These are phyloP conservation scores for Colletotrichum liaoningense DNA, from an alignment of 2,329 filamentous ascomycete species.

Conservation along the genomic window DNA sequence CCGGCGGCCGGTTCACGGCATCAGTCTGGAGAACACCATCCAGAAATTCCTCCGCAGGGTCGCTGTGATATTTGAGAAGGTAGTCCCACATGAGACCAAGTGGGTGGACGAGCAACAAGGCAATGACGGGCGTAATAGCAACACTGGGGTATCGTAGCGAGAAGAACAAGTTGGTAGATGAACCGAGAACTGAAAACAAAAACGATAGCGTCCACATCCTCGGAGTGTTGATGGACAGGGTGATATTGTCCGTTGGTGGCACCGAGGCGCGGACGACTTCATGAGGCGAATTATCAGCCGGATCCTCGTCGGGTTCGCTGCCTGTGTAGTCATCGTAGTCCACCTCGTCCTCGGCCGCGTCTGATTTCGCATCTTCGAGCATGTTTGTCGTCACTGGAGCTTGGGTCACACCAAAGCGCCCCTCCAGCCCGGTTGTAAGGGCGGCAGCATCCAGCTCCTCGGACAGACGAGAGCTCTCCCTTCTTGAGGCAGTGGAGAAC, in stretches of 20 bases:
- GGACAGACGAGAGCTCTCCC: constrained; percentile 52
- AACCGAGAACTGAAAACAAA: constrained; percentile 83
- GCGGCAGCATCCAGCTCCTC: constrained; percentile 63
- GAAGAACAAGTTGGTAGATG: constrained; percentile 89
- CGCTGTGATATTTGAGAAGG: constrained; percentile 62
- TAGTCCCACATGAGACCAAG: constrained; percentile 85
- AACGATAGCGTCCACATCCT: constrained; percentile 89
- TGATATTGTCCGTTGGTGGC: constrained; percentile 78
- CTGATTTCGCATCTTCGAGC: constrained; percentile 49
- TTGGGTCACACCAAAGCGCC: constrained; percentile 64
- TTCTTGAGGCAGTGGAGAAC: constrained; percentile 45
- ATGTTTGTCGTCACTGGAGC: constrained; percentile 58
- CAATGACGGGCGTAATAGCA: constrained; percentile 89
- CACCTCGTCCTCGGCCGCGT: constrained; percentile 37
- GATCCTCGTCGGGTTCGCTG: constrained; percentile 58
- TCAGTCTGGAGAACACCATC: constrained; percentile 44
- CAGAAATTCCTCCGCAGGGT: constrained; percentile 50
- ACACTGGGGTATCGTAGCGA: constrained; percentile 91
- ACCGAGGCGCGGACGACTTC: constrained; percentile 85
- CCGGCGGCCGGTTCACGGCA: neutral
- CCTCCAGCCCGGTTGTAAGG: constrained; percentile 64
- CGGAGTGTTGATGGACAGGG: constrained; percentile 86
- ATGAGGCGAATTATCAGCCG: constrained; percentile 79
- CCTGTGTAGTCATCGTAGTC: constrained; percentile 45
- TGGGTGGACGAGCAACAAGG: constrained; percentile 85